phyloP scores from a whole-genome alignment of 2,329 filamentous ascomycete genomes.

The Aspergillus persii region DNA sequence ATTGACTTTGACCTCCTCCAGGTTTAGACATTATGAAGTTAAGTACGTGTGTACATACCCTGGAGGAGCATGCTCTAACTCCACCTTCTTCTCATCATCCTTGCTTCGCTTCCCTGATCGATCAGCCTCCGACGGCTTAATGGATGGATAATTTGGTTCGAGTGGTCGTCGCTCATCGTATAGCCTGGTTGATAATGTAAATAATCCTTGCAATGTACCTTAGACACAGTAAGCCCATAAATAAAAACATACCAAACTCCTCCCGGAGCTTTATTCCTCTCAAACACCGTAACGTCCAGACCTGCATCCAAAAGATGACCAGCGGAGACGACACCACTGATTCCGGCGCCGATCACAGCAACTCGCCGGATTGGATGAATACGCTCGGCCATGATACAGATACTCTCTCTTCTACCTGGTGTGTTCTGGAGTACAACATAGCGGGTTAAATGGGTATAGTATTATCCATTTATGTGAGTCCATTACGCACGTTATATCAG shows the following conservation, averaged over 20 bases:
- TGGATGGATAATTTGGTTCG: conserved; percentile 45
- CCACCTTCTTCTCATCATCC: conserved; percentile 5
- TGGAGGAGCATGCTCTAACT: conserved; percentile 48
- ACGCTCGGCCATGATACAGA: conserved; percentile 19
- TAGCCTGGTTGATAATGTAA: conserved; percentile 35
- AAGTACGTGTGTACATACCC: conserved; percentile 33
- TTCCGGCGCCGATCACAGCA: conserved; percentile 53
- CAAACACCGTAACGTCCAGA: conserved; percentile 54
- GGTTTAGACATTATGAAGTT: too few species aligned
- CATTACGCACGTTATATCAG: conserved; percentile 6
- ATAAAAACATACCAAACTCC: conserved; percentile 54
- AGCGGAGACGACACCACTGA: conserved; percentile 50
- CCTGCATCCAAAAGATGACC: conserved; percentile 47
- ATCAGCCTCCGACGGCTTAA: conserved; percentile 18
- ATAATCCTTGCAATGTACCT: too few species aligned
- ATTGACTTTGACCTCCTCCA: neutral
- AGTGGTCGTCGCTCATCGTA: conserved; percentile 50
- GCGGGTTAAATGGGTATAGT: too few species aligned
- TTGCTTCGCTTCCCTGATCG: neutral
- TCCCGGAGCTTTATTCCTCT: conserved; percentile 52
- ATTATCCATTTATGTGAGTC: too few species aligned
- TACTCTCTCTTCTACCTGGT: neutral
- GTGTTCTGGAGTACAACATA: too few species aligned
- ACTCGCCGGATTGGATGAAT: conserved; percentile 25
- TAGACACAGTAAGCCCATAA: too few species aligned